Base-by-base conservation (phyloP, 2,329 filamentous ascomycete genomes). In the Fonsecaea pugnacius region DNA sequence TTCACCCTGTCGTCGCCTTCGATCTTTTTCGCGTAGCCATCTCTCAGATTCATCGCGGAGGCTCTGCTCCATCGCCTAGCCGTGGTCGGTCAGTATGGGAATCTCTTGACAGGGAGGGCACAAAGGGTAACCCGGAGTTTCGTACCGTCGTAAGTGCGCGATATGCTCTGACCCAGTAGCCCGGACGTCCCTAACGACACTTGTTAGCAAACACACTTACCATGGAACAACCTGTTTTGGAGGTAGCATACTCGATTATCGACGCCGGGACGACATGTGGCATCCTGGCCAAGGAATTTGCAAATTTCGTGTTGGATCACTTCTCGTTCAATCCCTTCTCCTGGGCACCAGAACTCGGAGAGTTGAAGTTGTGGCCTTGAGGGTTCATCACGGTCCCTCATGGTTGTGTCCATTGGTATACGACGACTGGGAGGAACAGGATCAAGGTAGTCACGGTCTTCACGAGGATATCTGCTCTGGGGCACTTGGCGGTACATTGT, bases 231-330 rank as follows among this genome's bases (percentile, higher is more conserved):
- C 35, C 36, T 33, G 16, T 36, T 33, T 30, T 30, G 18, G 69
- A 75, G 76, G 69, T 76, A 73, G 73, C 64, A 58, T 84, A 91
- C 89, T 84, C 90, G 86, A 78, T 90, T 89, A 72, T 85, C 86
- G 73, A 88, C 89, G 65, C 89, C 67, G 30, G 90, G 74, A 88
- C 88, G 74, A 91, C 90, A 73, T 91, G 84, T 70, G 71, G 90
- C 90, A 82, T 93, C 90, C 77, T 91, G 91, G 73, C 90, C 90
- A 71, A 93, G 84, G 76, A 92, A 93, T 75, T 90, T 89, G 81
- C 90, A 92, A 70, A 93, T 91, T 76, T 93, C 90, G 75, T 89
- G 88, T 68, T 91, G 91, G 78, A 93, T 92, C 73, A 93, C 90
- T 78, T 93, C 90, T 72, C 90, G 87, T 76, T 91, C 89, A 77